phyloP scores from a whole-genome alignment of 192 early-diverging fungal genomes.

The Coemansia sp. region DNA sequence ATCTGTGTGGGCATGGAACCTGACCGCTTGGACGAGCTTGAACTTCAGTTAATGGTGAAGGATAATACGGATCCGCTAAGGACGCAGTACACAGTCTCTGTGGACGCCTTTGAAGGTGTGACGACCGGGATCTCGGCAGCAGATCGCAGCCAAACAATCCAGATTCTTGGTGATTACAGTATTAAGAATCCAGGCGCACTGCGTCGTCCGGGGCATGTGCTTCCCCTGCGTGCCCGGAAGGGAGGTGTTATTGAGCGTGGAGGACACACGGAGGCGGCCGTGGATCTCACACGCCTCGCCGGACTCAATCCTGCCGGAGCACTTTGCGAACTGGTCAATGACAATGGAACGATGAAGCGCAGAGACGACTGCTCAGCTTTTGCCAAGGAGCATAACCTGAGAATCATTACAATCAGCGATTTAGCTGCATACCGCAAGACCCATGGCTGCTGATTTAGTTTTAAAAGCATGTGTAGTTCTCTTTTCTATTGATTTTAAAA shows the following conservation, averaged over 20 bases:
- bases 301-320: conserved; percentile 81
- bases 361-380: conserved; percentile 86
- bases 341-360: conserved; percentile 92
- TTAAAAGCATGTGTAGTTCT: neutral
- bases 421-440: conserved; percentile 71
- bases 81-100: conserved; percentile 92
- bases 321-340: conserved; percentile 89
- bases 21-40: conserved; percentile 77
- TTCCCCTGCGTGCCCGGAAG: conserved; percentile 82
- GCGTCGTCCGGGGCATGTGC: conserved; percentile 87
- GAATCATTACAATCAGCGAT: conserved; percentile 87
- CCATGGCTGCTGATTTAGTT: conserved; percentile 15
- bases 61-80: conserved; percentile 86
- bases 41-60: conserved; percentile 93
- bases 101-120: conserved; percentile 82
- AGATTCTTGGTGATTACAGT: conserved; percentile 71
- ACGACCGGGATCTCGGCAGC: conserved; percentile 95
- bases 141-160: conserved; percentile 81
- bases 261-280: conserved; percentile 93
- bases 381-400: conserved; percentile 80
- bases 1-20: conserved; percentile 85
- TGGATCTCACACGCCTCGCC: conserved; percentile 85
- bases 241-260: conserved; percentile 83
- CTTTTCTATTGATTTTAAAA: neutral
- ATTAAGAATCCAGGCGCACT: conserved; percentile 68